phyloP scores from a whole-genome alignment of 129 eudicot species.

The sunflower (Helianthus annuus) region HanXRQr2.0-SUNRISE NC_035447.2:174311493-174311992 shows the following conservation, averaged over 20 bases:
- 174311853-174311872: slow-evolving; percentile 81
- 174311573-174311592: slow-evolving; percentile 51
- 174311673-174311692: slow-evolving; percentile 72
- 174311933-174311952: slow-evolving; percentile 72
- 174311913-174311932: slow-evolving; percentile 89
- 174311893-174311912: slow-evolving; percentile 81
- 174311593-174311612: not conserved
- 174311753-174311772: slow-evolving; percentile 90
- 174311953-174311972: slow-evolving; percentile 63
- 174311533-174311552: slow-evolving; percentile 69
- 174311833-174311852: slow-evolving; percentile 78
- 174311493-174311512: slow-evolving; percentile 54
- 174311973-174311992: not conserved
- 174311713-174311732: slow-evolving; percentile 74
- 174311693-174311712: slow-evolving; percentile 74
- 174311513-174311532: slow-evolving; percentile 50
- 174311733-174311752: slow-evolving; percentile 84
- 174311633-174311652: not conserved
- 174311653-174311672: too few relatives aligned
- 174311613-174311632: not conserved
- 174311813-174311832: slow-evolving; percentile 56
- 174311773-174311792: slow-evolving; percentile 69
- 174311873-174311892: slow-evolving; percentile 79
- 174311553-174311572: slow-evolving; percentile 84
- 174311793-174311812: slow-evolving; percentile 70